Evolutionary conservation across 345 rosid species (phyloP), one percentile per base, ranked within the genome.

Genomic region (Eucalyptus cloeziana): DNA sequence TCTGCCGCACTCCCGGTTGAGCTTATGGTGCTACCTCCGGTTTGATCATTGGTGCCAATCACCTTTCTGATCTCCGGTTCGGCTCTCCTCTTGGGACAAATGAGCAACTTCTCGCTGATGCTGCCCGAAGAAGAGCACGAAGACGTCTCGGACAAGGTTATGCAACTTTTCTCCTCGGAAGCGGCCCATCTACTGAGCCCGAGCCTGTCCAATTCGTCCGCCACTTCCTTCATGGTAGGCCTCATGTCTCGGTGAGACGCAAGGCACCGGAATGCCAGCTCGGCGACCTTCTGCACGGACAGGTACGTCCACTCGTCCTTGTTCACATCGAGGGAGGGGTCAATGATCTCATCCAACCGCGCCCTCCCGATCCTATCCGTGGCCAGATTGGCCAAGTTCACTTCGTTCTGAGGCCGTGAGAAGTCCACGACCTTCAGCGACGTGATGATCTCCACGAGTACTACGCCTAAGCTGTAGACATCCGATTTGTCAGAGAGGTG

Each of bases 151-250:
- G 97, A 93, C 17, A 95, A 95, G 71, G 92, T 95, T 17, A 30
- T 76, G 83, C 83, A 40, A 30, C 87, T 33, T 86, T 86, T 52
- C 60, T 3, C 87, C 50, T 52, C 58, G 27, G 83, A 85, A 21
- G 95, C 94, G 33, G 93, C 92, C 99, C 98, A 97, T 86, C 95
- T 89, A 43, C 96, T 92, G 40, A 93, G 93, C 88, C 95, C 88
- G 88, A 97, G 92, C 86, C 92, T 95, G 88, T 96, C 97, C 4
- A 98, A 95, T 92, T 98, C 99, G 47, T 93, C 97, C 0, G 97
- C 99, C 12, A 98, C 98, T 91, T 98, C 99, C 85, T 86, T 92
- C 99, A 98, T 97, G 1, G 96, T 90, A 5, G 99, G 99, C 93
- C 99, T 94, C 97, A 95, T 92, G 91, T 97, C 99, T 30, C 96